phyloP scores from a whole-genome alignment of 1,284 basidiomycete species.

The Pseudozyma pruni region DNA sequence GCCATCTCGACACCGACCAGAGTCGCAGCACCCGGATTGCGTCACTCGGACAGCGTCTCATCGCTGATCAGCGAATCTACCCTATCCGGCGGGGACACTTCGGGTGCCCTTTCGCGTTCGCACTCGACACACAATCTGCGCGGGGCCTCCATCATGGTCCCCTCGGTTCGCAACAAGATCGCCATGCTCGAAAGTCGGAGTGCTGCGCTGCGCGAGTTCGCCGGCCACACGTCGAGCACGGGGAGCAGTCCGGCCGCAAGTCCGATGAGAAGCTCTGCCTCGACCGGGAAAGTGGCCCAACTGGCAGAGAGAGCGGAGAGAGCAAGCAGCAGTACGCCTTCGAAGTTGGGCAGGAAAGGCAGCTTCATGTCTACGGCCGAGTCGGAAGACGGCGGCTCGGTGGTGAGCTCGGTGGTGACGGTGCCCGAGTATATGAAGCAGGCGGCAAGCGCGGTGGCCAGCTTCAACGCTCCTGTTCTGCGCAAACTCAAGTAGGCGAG shows the following conservation, averaged over 20 bases:
- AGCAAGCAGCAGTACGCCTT: slow-evolving; percentile 6
- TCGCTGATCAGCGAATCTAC: slow-evolving; percentile 17
- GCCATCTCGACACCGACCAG: not conserved
- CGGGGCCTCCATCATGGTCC: slow-evolving; percentile 49
- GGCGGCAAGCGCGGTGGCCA: slow-evolving; percentile 4
- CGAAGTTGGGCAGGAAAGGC: slow-evolving; percentile 30
- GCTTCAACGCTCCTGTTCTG: slow-evolving; percentile 53
- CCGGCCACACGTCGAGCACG: not conserved
- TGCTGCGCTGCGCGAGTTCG: slow-evolving; percentile 49
- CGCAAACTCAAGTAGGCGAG: not conserved
- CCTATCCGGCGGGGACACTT: slow-evolving; percentile 1
- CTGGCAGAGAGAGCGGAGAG: slow-evolving; percentile 17
- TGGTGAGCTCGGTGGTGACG: slow-evolving; percentile 21
- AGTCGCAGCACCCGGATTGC: not conserved
- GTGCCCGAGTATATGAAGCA: slow-evolving; percentile 50
- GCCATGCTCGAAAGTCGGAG: slow-evolving; percentile 55
- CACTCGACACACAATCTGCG: slow-evolving; percentile 50
- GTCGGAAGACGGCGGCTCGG: slow-evolving; percentile 17
- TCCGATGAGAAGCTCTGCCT: slow-evolving; percentile 1
- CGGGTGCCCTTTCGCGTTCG: slow-evolving; percentile 22
- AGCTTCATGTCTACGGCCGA: slow-evolving; percentile 27
- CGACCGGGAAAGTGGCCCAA: slow-evolving; percentile 14
- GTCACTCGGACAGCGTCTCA: slow-evolving; percentile 47
- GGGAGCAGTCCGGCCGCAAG: slow-evolving; percentile 12
- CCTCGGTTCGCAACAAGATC: slow-evolving; percentile 63